Conservation (phyloP, 2,329 filamentous ascomycete species). For the Cladophialophora carrionii region DNA sequence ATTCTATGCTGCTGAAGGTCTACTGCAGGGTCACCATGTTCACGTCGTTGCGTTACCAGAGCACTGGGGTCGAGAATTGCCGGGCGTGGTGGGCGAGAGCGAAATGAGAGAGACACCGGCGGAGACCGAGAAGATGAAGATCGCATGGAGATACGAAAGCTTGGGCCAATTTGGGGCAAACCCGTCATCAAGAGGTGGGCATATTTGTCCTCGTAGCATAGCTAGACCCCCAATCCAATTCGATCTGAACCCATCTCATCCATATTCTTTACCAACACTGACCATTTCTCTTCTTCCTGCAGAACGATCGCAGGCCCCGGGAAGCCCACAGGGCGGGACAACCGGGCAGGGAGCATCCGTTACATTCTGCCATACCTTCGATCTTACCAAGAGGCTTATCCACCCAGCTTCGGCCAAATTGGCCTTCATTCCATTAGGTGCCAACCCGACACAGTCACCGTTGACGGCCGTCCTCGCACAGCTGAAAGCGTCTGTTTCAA, state of each 20-base stretch:
- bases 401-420: conserved; percentile 58
- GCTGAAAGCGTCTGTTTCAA: conserved; percentile 58
- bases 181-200: conserved; percentile 64
- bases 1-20: conserved; percentile 90
- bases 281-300: conserved; percentile 20
- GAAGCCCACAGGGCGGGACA: conserved; percentile 49
- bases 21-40: conserved; percentile 86
- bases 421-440: conserved; percentile 55
- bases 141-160: conserved; percentile 95
- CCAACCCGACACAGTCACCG: conserved; percentile 52
- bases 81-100: conserved; percentile 65
- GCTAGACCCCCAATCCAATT: conserved; percentile 31
- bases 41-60: conserved; percentile 82
- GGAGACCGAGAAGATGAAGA: conserved; percentile 85
- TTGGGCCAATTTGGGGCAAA: conserved; percentile 70
- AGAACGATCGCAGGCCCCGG: conserved; percentile 41
- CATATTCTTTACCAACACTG: conserved; percentile 14
- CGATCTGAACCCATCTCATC: conserved; percentile 14
- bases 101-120: conserved; percentile 51
- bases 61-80: conserved; percentile 80
- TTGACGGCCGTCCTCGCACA: conserved; percentile 68
- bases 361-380: conserved; percentile 72
- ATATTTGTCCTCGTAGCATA: conserved; percentile 31
- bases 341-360: conserved; percentile 11
- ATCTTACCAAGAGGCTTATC: conserved; percentile 68